Conservation (phyloP, 139 green algal genomes). For the Coelastrella sp. region DNA sequence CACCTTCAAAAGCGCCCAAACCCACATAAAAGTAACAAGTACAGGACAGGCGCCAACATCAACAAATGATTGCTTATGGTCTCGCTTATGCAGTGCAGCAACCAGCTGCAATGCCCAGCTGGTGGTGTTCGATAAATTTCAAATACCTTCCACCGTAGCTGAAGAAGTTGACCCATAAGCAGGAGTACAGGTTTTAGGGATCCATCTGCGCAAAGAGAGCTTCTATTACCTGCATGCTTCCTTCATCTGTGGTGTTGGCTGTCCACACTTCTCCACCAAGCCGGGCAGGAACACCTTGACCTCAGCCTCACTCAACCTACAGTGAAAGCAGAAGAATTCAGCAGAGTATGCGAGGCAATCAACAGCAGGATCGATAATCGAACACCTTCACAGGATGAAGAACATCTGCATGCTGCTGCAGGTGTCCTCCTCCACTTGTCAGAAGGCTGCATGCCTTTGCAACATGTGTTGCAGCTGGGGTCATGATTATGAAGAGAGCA, state of each 20-base stretch:
- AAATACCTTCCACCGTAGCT: too few species aligned
- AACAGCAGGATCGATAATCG: background rate
- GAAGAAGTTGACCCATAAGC: too few species aligned
- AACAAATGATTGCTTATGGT: too few species aligned
- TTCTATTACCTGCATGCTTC: constrained; percentile 18
- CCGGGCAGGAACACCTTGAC: constrained; percentile 87
- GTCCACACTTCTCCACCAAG: constrained; percentile 94
- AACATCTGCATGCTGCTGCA: background rate
- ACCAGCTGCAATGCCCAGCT: too few species aligned
- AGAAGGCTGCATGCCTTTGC: too few species aligned
- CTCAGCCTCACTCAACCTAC: constrained; percentile 88
- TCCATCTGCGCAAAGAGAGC: too few species aligned
- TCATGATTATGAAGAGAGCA: too few species aligned
- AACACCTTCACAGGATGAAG: background rate
- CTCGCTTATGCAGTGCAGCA: too few species aligned
- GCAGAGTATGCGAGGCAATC: constrained; percentile 22
- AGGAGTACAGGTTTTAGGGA: too few species aligned
- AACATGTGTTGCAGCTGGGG: too few species aligned
- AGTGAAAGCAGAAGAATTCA: background rate
- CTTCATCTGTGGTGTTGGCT: constrained; percentile 84
- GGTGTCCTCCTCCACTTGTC: too few species aligned
- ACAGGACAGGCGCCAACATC: background rate
- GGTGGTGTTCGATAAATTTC: background rate
- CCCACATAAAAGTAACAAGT: background rate
- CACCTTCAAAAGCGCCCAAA: background rate